Percentiles rank a stretch among this genome's conserved stretches.
Evolutionary conservation across 2,329 filamentous ascomycete genomes (phyloP).

Genomic region (Fusarium anthophilum): DNA sequence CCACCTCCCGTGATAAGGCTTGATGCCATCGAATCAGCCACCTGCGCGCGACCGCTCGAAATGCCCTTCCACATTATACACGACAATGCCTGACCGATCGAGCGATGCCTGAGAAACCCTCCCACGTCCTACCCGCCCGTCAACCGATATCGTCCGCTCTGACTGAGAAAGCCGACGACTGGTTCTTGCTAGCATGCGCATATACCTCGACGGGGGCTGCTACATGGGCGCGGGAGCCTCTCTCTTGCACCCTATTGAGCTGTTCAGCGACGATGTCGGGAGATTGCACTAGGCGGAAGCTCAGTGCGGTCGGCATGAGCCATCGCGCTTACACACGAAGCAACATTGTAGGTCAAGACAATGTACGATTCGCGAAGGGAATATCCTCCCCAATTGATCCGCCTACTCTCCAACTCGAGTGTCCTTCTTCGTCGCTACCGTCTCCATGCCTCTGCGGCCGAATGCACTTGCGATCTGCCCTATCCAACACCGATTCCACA

Average conservation of each 20-base stretch:
- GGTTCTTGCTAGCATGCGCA: neutral
- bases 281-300: rapidly evolving
- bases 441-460: rapidly evolving
- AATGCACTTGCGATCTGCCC: neutral
- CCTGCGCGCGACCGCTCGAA: too few species aligned
- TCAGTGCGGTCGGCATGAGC: neutral
- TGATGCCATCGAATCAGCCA: rapidly evolving
- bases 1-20: rapidly evolving
- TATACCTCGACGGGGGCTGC: rapidly evolving
- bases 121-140: neutral
- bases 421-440: rapidly evolving
- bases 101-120: neutral
- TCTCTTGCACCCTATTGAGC: rapidly evolving
- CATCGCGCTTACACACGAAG: rapidly evolving
- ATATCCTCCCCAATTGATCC: rapidly evolving
- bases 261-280: rapidly evolving
- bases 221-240: rapidly evolving
- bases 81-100: rapidly evolving
- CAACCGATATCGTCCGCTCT: rapidly evolving
- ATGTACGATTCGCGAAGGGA: rapidly evolving
- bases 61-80: rapidly evolving
- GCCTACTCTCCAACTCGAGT: too few species aligned
- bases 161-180: neutral
- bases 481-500: too few species aligned
- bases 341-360: neutral